phyloP scores from a whole-genome alignment of 768 basidiomycete genomes.

The Sistotremastrum niveocremeum region DNA sequence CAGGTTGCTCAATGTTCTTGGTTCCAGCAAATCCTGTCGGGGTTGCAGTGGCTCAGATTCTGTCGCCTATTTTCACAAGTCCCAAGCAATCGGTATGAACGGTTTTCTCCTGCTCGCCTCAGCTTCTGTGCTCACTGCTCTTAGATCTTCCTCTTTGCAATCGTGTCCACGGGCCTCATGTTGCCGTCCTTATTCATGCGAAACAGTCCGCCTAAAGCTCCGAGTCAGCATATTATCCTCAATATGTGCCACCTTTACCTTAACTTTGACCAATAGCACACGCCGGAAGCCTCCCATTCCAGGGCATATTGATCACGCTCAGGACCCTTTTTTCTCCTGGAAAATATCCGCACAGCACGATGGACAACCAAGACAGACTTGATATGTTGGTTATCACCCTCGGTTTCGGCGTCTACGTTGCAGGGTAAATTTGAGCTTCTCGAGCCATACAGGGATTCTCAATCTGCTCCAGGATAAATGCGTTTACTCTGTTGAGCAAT shows the following conservation, averaged over 20 bases:
- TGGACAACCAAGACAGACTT: constrained; percentile 22
- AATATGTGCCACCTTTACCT: too few relatives aligned
- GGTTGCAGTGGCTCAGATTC: constrained; percentile 55
- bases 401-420: constrained; percentile 54
- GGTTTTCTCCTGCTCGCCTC: background rate
- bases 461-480: constrained; percentile 32
- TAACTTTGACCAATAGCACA: too few relatives aligned
- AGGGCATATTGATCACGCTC: too few relatives aligned
- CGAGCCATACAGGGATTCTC: too few relatives aligned
- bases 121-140: background rate
- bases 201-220: constrained; percentile 57
- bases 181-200: constrained; percentile 49
- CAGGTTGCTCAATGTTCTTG: background rate
- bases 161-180: constrained; percentile 48
- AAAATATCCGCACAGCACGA: too few relatives aligned
- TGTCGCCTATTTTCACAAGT: constrained; percentile 47
- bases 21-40: constrained; percentile 56
- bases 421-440: constrained; percentile 31
- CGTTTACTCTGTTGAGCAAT: constrained; percentile 51
- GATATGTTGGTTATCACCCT: constrained; percentile 51
- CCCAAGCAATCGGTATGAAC: constrained; percentile 43
- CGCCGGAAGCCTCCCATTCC: too few relatives aligned
- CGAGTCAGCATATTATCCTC: constrained; percentile 32
- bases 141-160: constrained; percentile 58
- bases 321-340: too few relatives aligned